phyloP scores from a whole-genome alignment of 1,284 basidiomycete genomes.

The Leccinum subfulvum region DNA sequence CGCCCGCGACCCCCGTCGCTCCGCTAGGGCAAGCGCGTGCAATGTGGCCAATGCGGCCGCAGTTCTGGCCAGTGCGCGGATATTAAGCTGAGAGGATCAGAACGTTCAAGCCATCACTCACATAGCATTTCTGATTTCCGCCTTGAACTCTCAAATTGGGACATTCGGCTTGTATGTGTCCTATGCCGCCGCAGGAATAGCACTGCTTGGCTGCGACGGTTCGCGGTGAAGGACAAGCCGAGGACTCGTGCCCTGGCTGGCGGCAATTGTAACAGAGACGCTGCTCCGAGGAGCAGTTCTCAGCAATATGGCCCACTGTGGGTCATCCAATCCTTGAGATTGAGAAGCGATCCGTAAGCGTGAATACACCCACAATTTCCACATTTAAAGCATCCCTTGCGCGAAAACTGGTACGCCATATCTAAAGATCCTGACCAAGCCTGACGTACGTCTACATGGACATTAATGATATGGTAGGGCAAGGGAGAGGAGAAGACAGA shows the following conservation, averaged over 20 bases:
- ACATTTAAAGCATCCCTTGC: conserved; percentile 86
- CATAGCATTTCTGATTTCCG: conserved; percentile 80
- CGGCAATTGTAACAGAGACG: conserved; percentile 92
- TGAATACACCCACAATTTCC: conserved; percentile 64
- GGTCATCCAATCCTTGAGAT: conserved; percentile 15
- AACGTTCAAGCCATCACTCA: conserved; percentile 38
- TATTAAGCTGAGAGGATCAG: conserved; percentile 5
- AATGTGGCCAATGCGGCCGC: conserved; percentile 78
- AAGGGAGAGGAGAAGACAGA: conserved; percentile 18
- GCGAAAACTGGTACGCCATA: conserved; percentile 78
- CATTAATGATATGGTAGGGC: conserved; percentile 10
- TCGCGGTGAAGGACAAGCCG: conserved; percentile 81
- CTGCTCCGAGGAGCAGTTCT: conserved; percentile 83
- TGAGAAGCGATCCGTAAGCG: conserved; percentile 19
- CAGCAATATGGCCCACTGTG: conserved; percentile 88
- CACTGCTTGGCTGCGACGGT: conserved; percentile 54
- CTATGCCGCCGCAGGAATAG: conserved; percentile 76
- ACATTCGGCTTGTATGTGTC: conserved; percentile 81
- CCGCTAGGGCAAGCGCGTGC: conserved; percentile 70
- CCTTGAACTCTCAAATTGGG: conserved; percentile 73
- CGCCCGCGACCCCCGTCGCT: conserved; percentile 37
- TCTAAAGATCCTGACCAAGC: conserved; percentile 31
- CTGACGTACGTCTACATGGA: conserved; percentile 22
- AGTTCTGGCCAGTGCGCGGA: conserved; percentile 49
- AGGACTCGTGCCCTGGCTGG: conserved; percentile 87